These are phyloP conservation scores for Poterioochromonas sp. DNA, from an alignment of 352 stramenopile species.

Conservation along the genomic window DNA sequence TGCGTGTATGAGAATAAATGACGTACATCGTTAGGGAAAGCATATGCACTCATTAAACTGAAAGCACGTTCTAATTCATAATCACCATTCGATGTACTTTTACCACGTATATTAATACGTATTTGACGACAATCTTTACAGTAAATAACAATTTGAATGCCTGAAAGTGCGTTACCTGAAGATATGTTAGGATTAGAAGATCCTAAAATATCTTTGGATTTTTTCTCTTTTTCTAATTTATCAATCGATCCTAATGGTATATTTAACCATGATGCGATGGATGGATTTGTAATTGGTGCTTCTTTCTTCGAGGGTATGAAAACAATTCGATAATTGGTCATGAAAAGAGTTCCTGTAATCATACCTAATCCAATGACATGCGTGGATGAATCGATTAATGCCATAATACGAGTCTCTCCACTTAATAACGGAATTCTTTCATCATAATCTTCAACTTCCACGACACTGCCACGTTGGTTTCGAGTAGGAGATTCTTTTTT, in stretches of 20 bases:
- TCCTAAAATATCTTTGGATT: neutral
- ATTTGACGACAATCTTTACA: slow-evolving; percentile 16
- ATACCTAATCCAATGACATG: neutral
- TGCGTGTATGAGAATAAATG: slow-evolving; percentile 13
- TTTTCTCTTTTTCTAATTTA: slow-evolving; percentile 17
- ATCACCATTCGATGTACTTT: neutral
- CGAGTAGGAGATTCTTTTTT: too few relatives aligned
- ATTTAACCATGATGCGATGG: neutral
- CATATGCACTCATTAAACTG: neutral
- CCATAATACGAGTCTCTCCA: neutral
- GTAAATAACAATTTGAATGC: neutral
- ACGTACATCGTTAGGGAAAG: slow-evolving; percentile 21
- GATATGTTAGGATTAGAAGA: neutral
- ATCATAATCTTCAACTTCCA: too few relatives aligned
- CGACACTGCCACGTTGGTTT: too few relatives aligned
- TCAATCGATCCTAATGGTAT: slow-evolving; percentile 2
- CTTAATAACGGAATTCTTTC: neutral
- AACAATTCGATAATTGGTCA: slow-evolving; percentile 21
- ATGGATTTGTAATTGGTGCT: neutral
- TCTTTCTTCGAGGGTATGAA: neutral
- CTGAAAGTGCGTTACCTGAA: too few relatives aligned
- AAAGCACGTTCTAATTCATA: slow-evolving; percentile 4
- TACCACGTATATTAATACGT: neutral
- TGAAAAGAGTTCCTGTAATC: neutral
- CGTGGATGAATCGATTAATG: neutral